Percentiles rank a stretch among this genome's conserved stretches.
These are phyloP conservation scores for Huntiella abstrusa DNA, from an alignment of 2,329 filamentous ascomycete genomes.

Conservation along the genomic window DNA sequence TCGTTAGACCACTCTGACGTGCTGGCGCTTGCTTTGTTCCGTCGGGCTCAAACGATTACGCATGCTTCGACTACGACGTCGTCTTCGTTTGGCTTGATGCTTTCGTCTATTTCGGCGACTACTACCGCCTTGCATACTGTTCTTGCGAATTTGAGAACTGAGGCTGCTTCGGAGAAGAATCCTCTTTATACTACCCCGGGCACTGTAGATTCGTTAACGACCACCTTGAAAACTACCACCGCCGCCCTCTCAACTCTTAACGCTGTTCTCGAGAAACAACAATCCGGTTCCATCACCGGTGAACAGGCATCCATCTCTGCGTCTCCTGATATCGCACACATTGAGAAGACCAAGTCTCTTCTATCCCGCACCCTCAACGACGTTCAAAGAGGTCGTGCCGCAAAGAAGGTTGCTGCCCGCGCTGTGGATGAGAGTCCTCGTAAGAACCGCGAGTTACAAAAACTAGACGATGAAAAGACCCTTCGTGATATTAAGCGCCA, in stretches of 20 bases:
- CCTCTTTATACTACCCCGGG: slow-evolving; percentile 30
- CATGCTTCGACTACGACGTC: slow-evolving; percentile 24
- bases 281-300: slow-evolving; percentile 13
- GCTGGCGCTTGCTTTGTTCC: slow-evolving; percentile 35
- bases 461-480: not conserved
- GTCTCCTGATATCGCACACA: slow-evolving; percentile 23
- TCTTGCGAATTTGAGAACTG: slow-evolving; percentile 37
- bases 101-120: slow-evolving; percentile 24
- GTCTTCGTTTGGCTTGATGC: not conserved
- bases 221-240: slow-evolving; percentile 32
- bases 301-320: slow-evolving; percentile 4
- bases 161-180: slow-evolving; percentile 33
- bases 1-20: slow-evolving; percentile 37
- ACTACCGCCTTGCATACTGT: slow-evolving; percentile 35
- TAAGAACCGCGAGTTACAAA: slow-evolving; percentile 27
- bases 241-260: slow-evolving; percentile 36
- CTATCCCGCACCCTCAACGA: slow-evolving; percentile 39
- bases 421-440: slow-evolving; percentile 22
- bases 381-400: slow-evolving; percentile 32
- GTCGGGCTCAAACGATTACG: slow-evolving; percentile 28
- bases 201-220: slow-evolving; percentile 14
- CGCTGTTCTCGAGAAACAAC: slow-evolving; percentile 24
- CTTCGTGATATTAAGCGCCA: slow-evolving; percentile 6
- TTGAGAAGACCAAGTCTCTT: slow-evolving; percentile 32
- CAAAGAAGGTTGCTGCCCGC: slow-evolving; percentile 19